Base-by-base conservation (phyloP, 2,329 filamentous ascomycete genomes). In the Xylariaceae sp. region DNA sequence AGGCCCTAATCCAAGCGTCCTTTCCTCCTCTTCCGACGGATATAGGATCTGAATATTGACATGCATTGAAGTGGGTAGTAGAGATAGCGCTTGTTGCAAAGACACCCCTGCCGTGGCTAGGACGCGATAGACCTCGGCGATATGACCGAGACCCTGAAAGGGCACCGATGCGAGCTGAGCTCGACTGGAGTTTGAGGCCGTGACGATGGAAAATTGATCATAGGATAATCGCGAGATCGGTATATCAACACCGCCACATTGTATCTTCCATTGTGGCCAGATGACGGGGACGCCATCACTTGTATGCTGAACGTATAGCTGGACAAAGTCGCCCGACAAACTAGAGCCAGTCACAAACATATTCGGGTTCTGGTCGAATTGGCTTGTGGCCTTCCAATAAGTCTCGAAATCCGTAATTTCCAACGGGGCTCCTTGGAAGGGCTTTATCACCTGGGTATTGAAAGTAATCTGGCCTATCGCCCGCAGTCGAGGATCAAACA, bases 401-500 rank as follows among this genome's bases (percentile, higher is more conserved):
- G 95, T 98, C 61, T 96, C 95, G 67, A 98, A 99, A 69, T 98
- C 93, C 1, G 95, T 96, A 58, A 99, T 97, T 73, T 99, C 95
- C 20, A 99, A 79, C 2, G 95, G 92, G 58, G 92, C 89, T 7
- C 95, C 93, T 60, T 88, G 86, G 76, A 98, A 99, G 0, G 95
- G 95, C 69, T 96, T 97, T 72, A 99, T 96, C 21, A 98, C 91
- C 71, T 98, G 93, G 52, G 91, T 96, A 62, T 90, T 90, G 78
- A 99, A 99, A 61, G 87, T 91, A 64, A 98, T 91, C 68, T 96
- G 90, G 5, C 95, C 95, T 67, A 99, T 97, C 7, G 92, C 90
- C 44, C 93, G 86, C 47, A 98, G 81, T 20, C 95, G 86, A 4
- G 93, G 93, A 70, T 99, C 95, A 62, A 98, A 97, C 0, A 99